These are phyloP conservation scores for Phytophthora quininea DNA, from an alignment of 352 stramenopile species.

Conservation along the genomic window DNA sequence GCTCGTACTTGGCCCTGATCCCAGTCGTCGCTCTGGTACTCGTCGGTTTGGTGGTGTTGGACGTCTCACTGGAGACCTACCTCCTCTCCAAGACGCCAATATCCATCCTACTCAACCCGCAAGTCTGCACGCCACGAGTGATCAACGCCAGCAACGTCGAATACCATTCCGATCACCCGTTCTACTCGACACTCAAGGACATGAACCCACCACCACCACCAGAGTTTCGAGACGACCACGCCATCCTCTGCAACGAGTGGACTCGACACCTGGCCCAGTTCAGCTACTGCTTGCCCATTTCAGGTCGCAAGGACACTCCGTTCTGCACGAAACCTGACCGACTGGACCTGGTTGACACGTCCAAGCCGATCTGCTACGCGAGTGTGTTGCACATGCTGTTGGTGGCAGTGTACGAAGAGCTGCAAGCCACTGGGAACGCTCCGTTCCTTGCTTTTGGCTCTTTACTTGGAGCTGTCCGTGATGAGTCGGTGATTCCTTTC, in stretches of 20 bases:
- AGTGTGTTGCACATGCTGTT: constrained; percentile 58
- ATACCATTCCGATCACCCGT: not conserved
- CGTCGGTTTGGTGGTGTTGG: constrained; percentile 8
- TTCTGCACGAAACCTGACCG: constrained; percentile 46
- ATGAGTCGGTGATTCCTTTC: constrained; percentile 48
- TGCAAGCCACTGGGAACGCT: constrained; percentile 16
- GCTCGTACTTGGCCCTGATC: not conserved
- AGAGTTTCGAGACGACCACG: not conserved
- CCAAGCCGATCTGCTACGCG: constrained; percentile 36
- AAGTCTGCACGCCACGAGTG: not conserved
- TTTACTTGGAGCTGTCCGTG: constrained; percentile 48
- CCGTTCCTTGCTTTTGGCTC: constrained; percentile 47
- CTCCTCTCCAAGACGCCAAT: constrained; percentile 3
- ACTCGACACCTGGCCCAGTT: not conserved
- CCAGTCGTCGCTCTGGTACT: constrained; percentile 6
- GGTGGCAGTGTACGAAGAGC: constrained; percentile 49
- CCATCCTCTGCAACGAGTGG: not conserved
- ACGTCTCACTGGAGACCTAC: constrained; percentile 13
- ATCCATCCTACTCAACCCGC: constrained; percentile 4
- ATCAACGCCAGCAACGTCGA: not conserved
- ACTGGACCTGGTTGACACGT: constrained; percentile 37
- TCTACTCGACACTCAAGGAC: not conserved
- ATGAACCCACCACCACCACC: not conserved
- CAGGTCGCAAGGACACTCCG: constrained; percentile 38
- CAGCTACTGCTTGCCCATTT: constrained; percentile 49